phyloP scores from a whole-genome alignment of 805 yeast genomes.

The Candida ipomoeae region DNA sequence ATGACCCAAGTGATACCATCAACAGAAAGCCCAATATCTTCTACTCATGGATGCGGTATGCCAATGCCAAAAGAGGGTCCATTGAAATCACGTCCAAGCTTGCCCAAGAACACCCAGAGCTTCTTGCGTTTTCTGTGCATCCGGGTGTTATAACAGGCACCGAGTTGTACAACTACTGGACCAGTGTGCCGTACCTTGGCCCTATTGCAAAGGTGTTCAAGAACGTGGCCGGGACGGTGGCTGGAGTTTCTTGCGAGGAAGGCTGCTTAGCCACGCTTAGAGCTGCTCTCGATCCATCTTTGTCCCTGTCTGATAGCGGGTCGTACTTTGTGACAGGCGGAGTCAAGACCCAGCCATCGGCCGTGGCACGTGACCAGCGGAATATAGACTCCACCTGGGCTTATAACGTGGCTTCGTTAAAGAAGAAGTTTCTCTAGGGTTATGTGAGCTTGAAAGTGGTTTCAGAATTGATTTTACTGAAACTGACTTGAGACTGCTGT shows the following conservation, averaged over 20 bases:
- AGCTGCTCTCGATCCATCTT: constrained; percentile 28
- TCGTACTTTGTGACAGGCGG: constrained; percentile 34
- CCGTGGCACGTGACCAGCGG: constrained; percentile 21
- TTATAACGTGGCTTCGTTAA: constrained; percentile 22
- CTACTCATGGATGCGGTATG: constrained; percentile 34
- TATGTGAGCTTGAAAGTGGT: too few relatives aligned
- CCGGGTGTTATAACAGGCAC: constrained; percentile 38
- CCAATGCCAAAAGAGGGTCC: constrained; percentile 30
- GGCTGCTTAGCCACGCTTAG: constrained; percentile 33
- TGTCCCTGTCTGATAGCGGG: constrained; percentile 26
- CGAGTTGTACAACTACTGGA: constrained; percentile 29
- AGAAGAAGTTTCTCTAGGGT: constrained; percentile 15
- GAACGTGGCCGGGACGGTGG: constrained; percentile 12
- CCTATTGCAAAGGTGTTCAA: constrained; percentile 16
- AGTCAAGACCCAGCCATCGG: constrained; percentile 18
- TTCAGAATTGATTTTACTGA: too few relatives aligned
- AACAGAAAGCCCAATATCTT: constrained; percentile 23
- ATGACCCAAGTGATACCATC: constrained; percentile 23
- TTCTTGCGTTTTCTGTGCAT: constrained; percentile 32
- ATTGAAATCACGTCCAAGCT: constrained; percentile 30
- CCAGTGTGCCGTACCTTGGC: constrained; percentile 23
- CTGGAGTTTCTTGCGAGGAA: constrained; percentile 31
- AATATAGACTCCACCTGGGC: constrained; percentile 28
- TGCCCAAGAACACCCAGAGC: constrained; percentile 26
- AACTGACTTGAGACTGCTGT: too few relatives aligned